Evolutionary conservation across 208 protist species (phyloP), one percentile per base, ranked within the genome.

Genomic region (Crithidia expoeki): DNA sequence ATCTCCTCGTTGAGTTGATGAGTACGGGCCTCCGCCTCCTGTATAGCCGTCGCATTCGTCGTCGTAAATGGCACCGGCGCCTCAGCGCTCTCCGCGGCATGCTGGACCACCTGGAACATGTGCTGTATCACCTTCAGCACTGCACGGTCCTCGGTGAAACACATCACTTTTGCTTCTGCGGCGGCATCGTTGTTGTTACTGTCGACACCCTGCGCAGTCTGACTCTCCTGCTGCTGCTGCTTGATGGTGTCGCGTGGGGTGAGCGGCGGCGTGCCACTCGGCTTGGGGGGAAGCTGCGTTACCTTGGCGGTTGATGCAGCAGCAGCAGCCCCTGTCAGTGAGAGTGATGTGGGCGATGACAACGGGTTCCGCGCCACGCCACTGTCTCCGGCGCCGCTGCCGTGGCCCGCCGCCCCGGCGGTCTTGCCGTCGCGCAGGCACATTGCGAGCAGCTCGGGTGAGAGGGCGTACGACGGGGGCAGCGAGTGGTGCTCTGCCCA

Each of bases 71-170:
- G 23, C 38, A 27, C 40, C 6, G 55, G 16, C 9, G 30, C 28
- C 23, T 44, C 25, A n/a, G 49, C 17, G 25, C 17, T 5, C 46
- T 79, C 72, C 0, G 68, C 68, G 14, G 62, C 71, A 28, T 71
- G 32, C 51, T 87, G 82, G 25, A 78, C 83, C 12, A 93, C 59
- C 38, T 79, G 80, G 61, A 95, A 88, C 87, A 95, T 95, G 74
- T 92, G 79, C 42, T 70, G 66, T 57, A 95, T 85, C 28, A 95
- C 85, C 57, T 79, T 84, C 17, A 88, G 76, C 27, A 86, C 69
- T 7, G 67, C 72, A 17, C 75, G 76, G 52, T 92, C 83, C 25
- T 70, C 40, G 0, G 52, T 62, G 60, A 95, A 93, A 74, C 79
- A 73, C 11, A 81, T 83, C 14, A 93, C 68, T 55, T 76, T 86